phyloP scores from a whole-genome alignment of 2,329 filamentous ascomycete species.

The Colletotrichum sp. region DNA sequence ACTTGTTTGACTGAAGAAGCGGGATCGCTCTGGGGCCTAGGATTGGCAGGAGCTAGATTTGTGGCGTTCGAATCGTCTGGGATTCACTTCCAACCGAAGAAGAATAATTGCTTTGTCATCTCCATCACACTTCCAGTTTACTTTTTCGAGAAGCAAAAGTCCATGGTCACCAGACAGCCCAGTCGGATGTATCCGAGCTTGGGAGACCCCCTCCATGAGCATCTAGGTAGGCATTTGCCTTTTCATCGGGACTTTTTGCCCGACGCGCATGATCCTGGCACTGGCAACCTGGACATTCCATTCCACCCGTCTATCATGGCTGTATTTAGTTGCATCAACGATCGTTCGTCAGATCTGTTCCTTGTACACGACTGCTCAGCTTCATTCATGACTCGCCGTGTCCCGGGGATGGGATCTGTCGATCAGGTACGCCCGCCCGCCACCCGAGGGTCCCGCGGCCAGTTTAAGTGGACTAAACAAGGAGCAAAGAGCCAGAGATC shows the following conservation, averaged over 20 bases:
- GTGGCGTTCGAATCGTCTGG: not conserved
- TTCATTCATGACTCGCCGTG: not conserved
- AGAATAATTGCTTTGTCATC: not conserved
- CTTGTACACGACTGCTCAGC: not conserved
- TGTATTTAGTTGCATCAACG: not conserved
- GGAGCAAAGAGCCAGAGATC: not conserved
- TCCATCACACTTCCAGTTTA: not conserved
- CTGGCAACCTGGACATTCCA: not conserved
- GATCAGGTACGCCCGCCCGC: not conserved
- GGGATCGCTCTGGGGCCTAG: not conserved
- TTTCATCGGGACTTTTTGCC: not conserved
- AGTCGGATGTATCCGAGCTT: not conserved
- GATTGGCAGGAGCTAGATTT: not conserved
- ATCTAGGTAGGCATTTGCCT: not conserved
- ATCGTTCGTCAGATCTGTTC: not conserved
- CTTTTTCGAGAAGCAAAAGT: not conserved
- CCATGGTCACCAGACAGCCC: not conserved
- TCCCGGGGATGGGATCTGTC: not conserved
- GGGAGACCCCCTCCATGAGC: not conserved
- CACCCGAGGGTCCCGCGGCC: not conserved
- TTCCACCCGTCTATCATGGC: not conserved
- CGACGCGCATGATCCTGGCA: not conserved
- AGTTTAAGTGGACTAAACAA: not conserved
- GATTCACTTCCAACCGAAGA: not conserved
- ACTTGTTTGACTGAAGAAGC: not conserved